Conservation (phyloP, 371 early-diverging fungal genomes). For the Mortierella polycephala region DNA sequence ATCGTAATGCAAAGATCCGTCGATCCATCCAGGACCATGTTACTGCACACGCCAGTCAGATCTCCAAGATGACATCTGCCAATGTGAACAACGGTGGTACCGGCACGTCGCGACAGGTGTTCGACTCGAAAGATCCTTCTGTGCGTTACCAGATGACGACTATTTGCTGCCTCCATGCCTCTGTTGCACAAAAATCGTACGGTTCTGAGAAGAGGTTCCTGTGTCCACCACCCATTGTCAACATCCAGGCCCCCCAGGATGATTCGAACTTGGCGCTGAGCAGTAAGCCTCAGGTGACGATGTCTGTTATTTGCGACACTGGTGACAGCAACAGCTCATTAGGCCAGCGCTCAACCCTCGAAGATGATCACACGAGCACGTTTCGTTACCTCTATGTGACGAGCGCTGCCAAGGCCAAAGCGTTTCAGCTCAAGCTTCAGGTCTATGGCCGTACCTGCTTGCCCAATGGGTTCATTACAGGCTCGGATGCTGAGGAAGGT, state of each 20-base stretch:
- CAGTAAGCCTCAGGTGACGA: conserved; percentile 66
- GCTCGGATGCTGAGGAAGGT: conserved; percentile 14
- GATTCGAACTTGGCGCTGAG: conserved; percentile 41
- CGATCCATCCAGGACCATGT: conserved; percentile 53
- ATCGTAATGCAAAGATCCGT: conserved; percentile 52
- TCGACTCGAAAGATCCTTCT: conserved; percentile 48
- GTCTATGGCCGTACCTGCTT: conserved; percentile 54
- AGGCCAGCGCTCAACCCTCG: conserved; percentile 64
- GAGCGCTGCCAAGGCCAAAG: conserved; percentile 81
- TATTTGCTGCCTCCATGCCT: conserved; percentile 72
- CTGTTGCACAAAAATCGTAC: conserved; percentile 88
- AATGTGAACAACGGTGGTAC: not conserved
- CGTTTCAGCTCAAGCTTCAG: conserved; percentile 75
- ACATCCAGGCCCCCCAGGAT: conserved; percentile 43
- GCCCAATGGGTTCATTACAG: conserved; percentile 42
- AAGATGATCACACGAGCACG: conserved; percentile 65
- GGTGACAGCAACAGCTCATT: conserved; percentile 56
- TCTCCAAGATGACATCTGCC: conserved; percentile 14
- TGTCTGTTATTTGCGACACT: conserved; percentile 71
- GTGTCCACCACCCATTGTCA: conserved; percentile 84
- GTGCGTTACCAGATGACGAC: conserved; percentile 59
- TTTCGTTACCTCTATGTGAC: conserved; percentile 81
- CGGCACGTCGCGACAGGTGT: conserved; percentile 30
- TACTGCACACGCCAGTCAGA: conserved; percentile 31
- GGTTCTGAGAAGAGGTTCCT: conserved; percentile 89